phyloP scores from a whole-genome alignment of 805 yeast genomes.

The Yarrowia divulgata region DNA sequence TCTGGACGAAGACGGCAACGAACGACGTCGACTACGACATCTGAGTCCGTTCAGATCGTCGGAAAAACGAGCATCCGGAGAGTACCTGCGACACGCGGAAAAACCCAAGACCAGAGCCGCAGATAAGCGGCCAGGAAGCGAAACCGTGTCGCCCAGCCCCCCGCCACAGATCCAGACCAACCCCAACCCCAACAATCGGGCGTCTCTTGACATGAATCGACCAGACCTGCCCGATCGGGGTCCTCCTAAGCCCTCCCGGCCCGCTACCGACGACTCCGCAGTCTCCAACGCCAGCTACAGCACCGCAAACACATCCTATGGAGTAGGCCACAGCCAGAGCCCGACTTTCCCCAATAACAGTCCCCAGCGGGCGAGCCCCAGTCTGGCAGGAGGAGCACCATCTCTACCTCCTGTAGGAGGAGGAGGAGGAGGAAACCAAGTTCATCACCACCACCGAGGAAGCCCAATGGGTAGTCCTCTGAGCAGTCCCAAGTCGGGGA shows the following conservation, averaged over 20 bases:
- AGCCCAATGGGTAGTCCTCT: slow-evolving; percentile 2
- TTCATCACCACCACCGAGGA: not conserved
- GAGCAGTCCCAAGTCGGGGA: slow-evolving; percentile 1
- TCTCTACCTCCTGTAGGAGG: too few relatives aligned
- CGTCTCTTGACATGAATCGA: not conserved
- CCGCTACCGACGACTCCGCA: slow-evolving; percentile 11
- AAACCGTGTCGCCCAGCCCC: slow-evolving; percentile 3
- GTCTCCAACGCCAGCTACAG: slow-evolving; percentile 3
- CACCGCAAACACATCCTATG: slow-evolving; percentile 1
- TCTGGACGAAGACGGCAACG: slow-evolving; percentile 7
- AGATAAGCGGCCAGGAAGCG: slow-evolving; percentile 6
- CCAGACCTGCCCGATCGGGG: slow-evolving; percentile 24
- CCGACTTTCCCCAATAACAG: not conserved
- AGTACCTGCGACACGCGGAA: not conserved
- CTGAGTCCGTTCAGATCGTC: slow-evolving; percentile 22
- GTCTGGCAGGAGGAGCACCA: too few relatives aligned
- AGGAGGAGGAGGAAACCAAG: too few relatives aligned
- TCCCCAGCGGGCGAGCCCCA: too few relatives aligned
- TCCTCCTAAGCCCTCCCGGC: slow-evolving; percentile 11
- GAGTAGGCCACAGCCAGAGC: slow-evolving; percentile 4
- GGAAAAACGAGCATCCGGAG: slow-evolving; percentile 16
- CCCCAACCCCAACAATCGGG: slow-evolving; percentile 22
- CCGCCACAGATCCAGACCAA: not conserved
- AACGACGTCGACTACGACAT: slow-evolving; percentile 20
- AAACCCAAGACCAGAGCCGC: not conserved